Conservation (phyloP, 345 rosid genomes). For the Eutrema japonicum region DNA sequence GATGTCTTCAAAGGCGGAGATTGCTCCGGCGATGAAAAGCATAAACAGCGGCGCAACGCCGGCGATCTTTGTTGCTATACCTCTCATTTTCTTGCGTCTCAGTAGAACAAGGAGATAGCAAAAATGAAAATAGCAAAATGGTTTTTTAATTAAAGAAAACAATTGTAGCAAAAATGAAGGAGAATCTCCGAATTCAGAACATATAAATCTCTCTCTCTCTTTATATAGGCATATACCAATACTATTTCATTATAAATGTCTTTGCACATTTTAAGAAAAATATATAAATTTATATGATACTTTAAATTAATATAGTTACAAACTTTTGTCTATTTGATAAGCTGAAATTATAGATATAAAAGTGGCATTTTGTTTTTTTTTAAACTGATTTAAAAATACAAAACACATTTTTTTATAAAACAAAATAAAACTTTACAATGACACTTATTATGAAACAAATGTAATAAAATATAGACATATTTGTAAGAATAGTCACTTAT, state of each 20-base stretch:
- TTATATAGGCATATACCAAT: not conserved
- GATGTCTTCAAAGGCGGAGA: conserved; percentile 38
- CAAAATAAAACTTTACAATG: not conserved
- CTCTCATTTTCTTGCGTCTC: conserved; percentile 32
- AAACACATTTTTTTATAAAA: not conserved
- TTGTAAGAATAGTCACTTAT: no score
- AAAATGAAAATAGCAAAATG: conserved; percentile 14
- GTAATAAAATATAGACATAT: no score
- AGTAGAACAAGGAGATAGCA: conserved; percentile 9
- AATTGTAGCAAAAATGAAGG: conserved; percentile 25
- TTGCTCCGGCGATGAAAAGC: conserved; percentile 37
- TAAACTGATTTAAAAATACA: not conserved
- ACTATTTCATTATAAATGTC: not conserved
- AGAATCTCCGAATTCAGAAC: conserved; percentile 19
- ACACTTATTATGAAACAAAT: no score
- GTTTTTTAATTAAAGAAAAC: not conserved
- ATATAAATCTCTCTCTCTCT: conserved; percentile 21
- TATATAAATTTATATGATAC: not conserved
- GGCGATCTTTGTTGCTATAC: conserved; percentile 32
- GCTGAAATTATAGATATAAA: not conserved
- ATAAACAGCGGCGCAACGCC: conserved; percentile 30
- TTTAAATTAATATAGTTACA: not conserved
- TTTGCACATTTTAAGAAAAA: not conserved
- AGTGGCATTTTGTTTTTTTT: not conserved
- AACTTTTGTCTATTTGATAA: not conserved